Conservation (phyloP, 805 yeast species). For the Hanseniaspora guilliermondii region DNA sequence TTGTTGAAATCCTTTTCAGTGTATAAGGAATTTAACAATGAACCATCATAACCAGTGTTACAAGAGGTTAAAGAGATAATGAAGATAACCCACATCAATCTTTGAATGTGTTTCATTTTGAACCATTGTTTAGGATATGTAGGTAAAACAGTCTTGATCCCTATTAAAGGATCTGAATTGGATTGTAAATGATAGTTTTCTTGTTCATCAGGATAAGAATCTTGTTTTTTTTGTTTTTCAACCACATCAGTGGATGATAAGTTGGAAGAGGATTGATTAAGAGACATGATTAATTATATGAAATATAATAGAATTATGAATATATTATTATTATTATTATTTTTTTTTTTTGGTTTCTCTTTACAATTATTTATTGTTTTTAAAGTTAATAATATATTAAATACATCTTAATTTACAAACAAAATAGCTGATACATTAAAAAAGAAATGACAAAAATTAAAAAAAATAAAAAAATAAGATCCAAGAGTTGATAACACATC, state of each 20-base stretch:
- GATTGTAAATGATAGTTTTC: neutral
- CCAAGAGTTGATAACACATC: no score
- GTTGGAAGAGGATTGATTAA: neutral
- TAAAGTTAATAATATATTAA: neutral
- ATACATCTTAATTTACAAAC: no score
- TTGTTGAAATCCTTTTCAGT: conserved; percentile 32
- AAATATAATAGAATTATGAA: no score
- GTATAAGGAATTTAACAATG: conserved; percentile 41
- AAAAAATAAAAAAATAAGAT: no score
- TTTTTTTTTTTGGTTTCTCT: neutral
- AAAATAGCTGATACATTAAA: no score
- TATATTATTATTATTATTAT: neutral
- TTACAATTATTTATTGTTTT: neutral
- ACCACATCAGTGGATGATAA: neutral
- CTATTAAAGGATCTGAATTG: conserved; percentile 1
- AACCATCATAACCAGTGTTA: conserved; percentile 38
- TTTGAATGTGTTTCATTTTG: conserved; percentile 29
- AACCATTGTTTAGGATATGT: conserved; percentile 26
- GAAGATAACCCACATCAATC: conserved; percentile 30
- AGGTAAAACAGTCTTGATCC: conserved; percentile 17
- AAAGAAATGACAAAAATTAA: no score
- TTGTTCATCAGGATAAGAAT: neutral
- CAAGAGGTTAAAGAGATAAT: conserved; percentile 37
- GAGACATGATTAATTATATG: neutral
- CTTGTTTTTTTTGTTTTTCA: neutral